A percentile compares a stretch with the other conserved stretches of the same genome.
These are phyloP conservation scores for Cubamyces lactineus DNA, from an alignment of 768 basidiomycete species.

Conservation along the genomic window DNA sequence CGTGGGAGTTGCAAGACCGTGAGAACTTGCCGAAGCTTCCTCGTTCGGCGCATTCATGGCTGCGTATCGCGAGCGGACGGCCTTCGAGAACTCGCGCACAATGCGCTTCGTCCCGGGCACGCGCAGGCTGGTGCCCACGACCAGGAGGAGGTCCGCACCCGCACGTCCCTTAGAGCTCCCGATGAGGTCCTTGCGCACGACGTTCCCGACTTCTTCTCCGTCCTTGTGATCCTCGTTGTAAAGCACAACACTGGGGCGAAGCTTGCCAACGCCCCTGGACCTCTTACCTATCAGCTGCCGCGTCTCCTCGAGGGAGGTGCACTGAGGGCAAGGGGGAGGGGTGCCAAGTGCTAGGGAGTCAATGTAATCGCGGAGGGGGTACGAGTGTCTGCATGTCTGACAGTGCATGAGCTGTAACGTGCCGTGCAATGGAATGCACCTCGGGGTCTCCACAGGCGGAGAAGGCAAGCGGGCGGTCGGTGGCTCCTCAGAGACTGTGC, in stretches of 20 bases:
- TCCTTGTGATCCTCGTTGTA: conserved; percentile 90
- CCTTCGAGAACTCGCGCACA: conserved; percentile 85
- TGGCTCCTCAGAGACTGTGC: conserved; percentile 3
- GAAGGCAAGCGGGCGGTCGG: conserved; percentile 46
- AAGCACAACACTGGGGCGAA: conserved; percentile 86
- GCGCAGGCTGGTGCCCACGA: conserved; percentile 87
- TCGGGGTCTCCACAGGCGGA: conserved; percentile 62
- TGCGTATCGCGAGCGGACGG: conserved; percentile 58
- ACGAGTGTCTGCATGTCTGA: conserved; percentile 75
- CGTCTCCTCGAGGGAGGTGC: conserved; percentile 66
- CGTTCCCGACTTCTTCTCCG: conserved; percentile 84
- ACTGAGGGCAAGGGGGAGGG: conserved; percentile 80
- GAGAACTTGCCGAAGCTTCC: conserved; percentile 32
- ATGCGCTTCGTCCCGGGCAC: conserved; percentile 92
- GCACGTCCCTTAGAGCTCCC: conserved; percentile 63
- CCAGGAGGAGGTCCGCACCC: conserved; percentile 82
- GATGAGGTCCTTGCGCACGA: conserved; percentile 80
- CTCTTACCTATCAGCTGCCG: conserved; percentile 79
- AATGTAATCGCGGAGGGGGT: conserved; percentile 65
- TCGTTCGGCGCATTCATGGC: conserved; percentile 35
- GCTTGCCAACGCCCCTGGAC: conserved; percentile 73
- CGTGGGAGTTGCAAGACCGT: conserved; percentile 44
- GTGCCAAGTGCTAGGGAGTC: conserved; percentile 60
- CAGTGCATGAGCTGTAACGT: conserved; percentile 81
- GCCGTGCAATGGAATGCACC: conserved; percentile 90